Base-by-base conservation (phyloP, 2,329 filamentous ascomycete species). In the Hymenotorrendiella dingleyae region DNA sequence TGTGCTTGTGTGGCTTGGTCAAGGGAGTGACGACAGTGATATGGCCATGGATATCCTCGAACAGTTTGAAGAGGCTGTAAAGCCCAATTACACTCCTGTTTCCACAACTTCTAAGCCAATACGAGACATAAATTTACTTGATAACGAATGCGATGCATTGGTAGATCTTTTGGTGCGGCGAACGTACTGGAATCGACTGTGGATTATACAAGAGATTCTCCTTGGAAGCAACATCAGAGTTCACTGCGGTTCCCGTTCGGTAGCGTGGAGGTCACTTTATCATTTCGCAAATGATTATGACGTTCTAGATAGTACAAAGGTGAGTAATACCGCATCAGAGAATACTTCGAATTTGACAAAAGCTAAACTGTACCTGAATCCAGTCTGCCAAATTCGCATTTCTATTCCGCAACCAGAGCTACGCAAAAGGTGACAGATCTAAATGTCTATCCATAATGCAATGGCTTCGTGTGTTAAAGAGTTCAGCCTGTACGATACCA, bases 1-100 rank as follows among this genome's bases (percentile, higher is more conserved):
- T 8, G 40, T 42, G 17, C n/a, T 42, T 12, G 36, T 42, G 12
- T 42, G 40, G 40, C 20, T 42, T 10, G 40, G 40, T 30, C 24
- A 17, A 29, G 11, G 14, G n/a, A 42, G 28, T 14, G 16, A 29
- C 14, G 32, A 36, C 19, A 42, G 21, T n/a, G 22, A 42, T 29
- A 12, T 36, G 19, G 22, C 23, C 2, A 42, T 42, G 40, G 20
- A 36, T 16, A 16, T 16, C 9, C 10, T 33, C 19, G 16, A 10
- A n/a, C n/a, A 17, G 12, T 33, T 14, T 33, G 30, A 17, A 17
- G 19, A 6, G 30, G n/a, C 17, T 33, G 4, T n/a, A n/a, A n/a
- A n/a, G n/a, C n/a, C n/a, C n/a, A n/a, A n/a, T n/a, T n/a, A n/a
- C n/a, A n/a, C n/a, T n/a, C n/a, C n/a, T n/a, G 11, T 16, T 33